Evolutionary conservation across 768 basidiomycete species (phyloP), one percentile per base, ranked within the genome.

Genomic region (Pilatotrama ljubarskyi): DNA sequence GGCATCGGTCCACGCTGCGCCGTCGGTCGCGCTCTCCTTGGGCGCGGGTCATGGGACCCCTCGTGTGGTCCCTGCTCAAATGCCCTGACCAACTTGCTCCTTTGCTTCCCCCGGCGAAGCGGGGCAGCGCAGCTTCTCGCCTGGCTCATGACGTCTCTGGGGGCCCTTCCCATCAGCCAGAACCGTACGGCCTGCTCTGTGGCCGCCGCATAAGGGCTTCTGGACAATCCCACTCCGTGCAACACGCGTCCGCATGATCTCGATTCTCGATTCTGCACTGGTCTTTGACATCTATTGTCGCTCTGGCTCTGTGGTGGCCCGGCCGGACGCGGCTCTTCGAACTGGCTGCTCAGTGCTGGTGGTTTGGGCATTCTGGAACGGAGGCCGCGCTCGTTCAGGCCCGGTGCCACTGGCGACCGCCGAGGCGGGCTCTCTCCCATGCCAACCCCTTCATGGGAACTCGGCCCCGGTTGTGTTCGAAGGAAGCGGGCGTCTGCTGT

Each of bases 41-140:
- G 38, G 37, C 50, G 51, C 37, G 18, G 46, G 61, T 63, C 61
- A 63, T 63, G 61, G 52, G 61, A 41, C 36, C 51, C 20, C 37
- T 41, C 61, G 61, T 55, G 61, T 53, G 52, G 47, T 35, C 13
- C 22, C 18, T n/a, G 29, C 29, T 26, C 38, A 13, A n/a, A 40
- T 37, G 15, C 56, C 44, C 29, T 32, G 29, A 32, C 29, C 29
- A 4, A 32, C 29, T 20, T 32, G 37, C 42, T 51, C 40, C 40
- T 55, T 42, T 41, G 46, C 59, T 51, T 50, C 59, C 24, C 38
- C 53, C 17, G 46, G 46, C 24, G 53, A 29, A 37, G 24, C 52
- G 48, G n/a, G 59, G 22, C n/a, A 35, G 41, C 7, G 37, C 59
- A 46, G 40, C 55, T 57, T 50, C 55, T 29, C 32, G 55, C 24